These are phyloP conservation scores for Calonectria montana DNA, from an alignment of 2,329 filamentous ascomycete genomes.

Conservation along the genomic window DNA sequence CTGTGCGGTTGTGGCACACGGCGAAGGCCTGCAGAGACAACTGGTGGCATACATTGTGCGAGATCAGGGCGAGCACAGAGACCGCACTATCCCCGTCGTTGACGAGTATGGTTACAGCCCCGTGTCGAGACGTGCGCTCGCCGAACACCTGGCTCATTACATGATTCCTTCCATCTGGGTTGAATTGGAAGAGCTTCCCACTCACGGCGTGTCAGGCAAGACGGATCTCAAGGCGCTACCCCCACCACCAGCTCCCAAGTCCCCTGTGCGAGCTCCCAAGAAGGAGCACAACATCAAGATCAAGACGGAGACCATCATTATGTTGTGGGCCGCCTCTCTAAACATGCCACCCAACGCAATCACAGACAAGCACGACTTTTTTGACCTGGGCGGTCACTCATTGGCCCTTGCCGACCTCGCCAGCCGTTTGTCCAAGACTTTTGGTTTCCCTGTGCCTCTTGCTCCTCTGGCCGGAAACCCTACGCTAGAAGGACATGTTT, in stretches of 20 bases:
- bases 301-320: conserved; percentile 73
- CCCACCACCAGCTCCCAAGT: conserved; percentile 66
- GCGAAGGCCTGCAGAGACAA: conserved; percentile 80
- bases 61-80: conserved; percentile 68
- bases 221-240: conserved; percentile 79
- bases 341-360: conserved; percentile 72
- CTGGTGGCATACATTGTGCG: conserved; percentile 81
- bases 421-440: conserved; percentile 74
- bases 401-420: conserved; percentile 81
- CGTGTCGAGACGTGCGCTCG: conserved; percentile 72
- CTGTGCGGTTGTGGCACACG: conserved; percentile 79
- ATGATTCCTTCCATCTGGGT: conserved; percentile 88
- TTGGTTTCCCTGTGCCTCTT: conserved; percentile 79
- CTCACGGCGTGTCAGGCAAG: conserved; percentile 83
- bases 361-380: conserved; percentile 80
- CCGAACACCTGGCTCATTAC: conserved; percentile 78
- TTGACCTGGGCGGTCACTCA: conserved; percentile 84
- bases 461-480: conserved; percentile 77
- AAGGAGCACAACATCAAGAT: conserved; percentile 71
- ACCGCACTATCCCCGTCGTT: conserved; percentile 72
- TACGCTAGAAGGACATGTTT: conserved; percentile 78
- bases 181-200: conserved; percentile 76
- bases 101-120: conserved; percentile 79
- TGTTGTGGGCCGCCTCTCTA: conserved; percentile 78
- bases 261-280: conserved; percentile 53